Conservation (phyloP, 2,329 filamentous ascomycete species). For the Pestalotiopsis sp. region DNA sequence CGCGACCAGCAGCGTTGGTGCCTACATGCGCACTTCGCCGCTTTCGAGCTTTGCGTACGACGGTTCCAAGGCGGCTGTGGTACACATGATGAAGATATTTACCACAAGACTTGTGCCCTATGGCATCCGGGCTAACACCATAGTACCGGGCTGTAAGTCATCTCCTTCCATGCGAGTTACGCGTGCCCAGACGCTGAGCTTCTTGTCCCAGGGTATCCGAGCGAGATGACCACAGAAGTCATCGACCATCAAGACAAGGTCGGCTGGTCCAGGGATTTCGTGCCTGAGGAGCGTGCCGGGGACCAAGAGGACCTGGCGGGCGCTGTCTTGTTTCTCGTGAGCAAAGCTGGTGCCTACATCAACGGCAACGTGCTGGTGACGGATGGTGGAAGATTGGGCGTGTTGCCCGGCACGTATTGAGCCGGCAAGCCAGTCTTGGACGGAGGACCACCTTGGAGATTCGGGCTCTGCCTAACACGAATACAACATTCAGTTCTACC, state of each 20-base stretch:
- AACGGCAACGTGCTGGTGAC: conserved; percentile 56
- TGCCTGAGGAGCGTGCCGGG: conserved; percentile 25
- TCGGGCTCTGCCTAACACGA: background rate
- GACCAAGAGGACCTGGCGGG: conserved; percentile 55
- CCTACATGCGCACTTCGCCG: conserved; percentile 63
- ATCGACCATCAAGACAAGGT: conserved; percentile 24
- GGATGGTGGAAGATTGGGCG: conserved; percentile 51
- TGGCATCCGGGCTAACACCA: conserved; percentile 63
- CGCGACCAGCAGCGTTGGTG: conserved; percentile 63
- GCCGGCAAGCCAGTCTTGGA: background rate
- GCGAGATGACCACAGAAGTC: conserved; percentile 43
- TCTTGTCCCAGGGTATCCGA: conserved; percentile 42
- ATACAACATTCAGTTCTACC: background rate
- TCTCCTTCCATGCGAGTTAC: background rate
- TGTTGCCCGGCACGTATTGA: conserved; percentile 25
- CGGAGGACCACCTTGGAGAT: background rate
- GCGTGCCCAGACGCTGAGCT: background rate
- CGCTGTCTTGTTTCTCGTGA: conserved; percentile 53
- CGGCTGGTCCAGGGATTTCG: conserved; percentile 25
- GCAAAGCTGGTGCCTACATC: conserved; percentile 52
- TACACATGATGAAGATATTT: conserved; percentile 69
- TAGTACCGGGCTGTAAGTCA: conserved; percentile 62
- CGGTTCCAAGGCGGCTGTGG: conserved; percentile 66
- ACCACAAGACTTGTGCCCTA: conserved; percentile 65
- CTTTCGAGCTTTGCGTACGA: conserved; percentile 72